Evolutionary conservation across 768 basidiomycete species (phyloP), one percentile per base, ranked within the genome.

Genomic region (Podaxis rugospora): DNA sequence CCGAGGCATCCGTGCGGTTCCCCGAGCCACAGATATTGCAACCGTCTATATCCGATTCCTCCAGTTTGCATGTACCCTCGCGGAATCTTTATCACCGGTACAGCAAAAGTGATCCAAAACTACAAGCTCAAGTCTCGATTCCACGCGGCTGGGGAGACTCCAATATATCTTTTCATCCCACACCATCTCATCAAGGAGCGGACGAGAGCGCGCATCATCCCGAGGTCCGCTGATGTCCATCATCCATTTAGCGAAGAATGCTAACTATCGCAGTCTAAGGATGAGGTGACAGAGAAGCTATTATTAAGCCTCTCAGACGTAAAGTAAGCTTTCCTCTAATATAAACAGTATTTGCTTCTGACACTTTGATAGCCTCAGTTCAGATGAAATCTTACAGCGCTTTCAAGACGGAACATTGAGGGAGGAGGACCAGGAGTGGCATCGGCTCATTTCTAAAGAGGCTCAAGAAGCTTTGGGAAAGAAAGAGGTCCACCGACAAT

Each of bases 391-490:
- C 27, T 69, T 94, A 18, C 75, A 74, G 50, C 81, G 78, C 18
- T 93, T 93, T 67, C 92, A 94, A 69, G 71, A 75, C 0, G 88
- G 87, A 37, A 73, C 84, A 59, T 74, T 93, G 3, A 69, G 78
- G 2, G 88, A 86, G 50, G 78, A 76, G n/a, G 86, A 93, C 62
- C 84, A 88, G 71, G 90, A 91, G 52, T 98, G 95, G 96, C 80
- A 90, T 67, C 76, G 81, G 32, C 83, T 94, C 6, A 89, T 95
- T 1, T 87, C 93, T 1, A 67, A 75, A n/a, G 84, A 84, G 66
- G 85, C 93, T 0, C 77, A 82, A 14, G 85, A 88, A 28, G 83
- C 86, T 0, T 74, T 98, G 2, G 86, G 88, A 25, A 85, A 87
- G 68, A 72, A 83, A 53, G 94, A 97, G 70, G 87, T 95, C 21